Percentiles rank a stretch among this genome's conserved stretches.
phyloP scores from a whole-genome alignment of 805 yeast species.

The Metschnikowia peoriensis region DNA sequence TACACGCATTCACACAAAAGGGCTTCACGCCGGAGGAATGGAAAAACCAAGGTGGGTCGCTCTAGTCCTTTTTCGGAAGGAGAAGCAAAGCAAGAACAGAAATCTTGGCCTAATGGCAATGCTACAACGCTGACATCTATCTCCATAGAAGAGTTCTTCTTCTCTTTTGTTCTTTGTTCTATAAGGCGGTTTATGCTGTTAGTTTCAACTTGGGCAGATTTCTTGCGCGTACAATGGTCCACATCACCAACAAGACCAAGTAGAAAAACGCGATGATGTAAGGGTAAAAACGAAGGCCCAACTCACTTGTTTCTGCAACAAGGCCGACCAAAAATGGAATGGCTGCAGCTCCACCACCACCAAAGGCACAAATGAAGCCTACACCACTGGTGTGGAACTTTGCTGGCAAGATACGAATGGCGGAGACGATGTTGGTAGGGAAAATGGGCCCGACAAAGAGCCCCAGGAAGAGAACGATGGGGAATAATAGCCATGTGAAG shows the following conservation, averaged over 20 bases:
- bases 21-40: slow-evolving; percentile 88
- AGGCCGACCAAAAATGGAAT: slow-evolving; percentile 65
- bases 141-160: not conserved
- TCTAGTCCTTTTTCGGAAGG: not conserved
- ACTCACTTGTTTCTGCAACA: slow-evolving; percentile 33
- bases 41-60: slow-evolving; percentile 42
- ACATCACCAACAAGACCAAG: slow-evolving; percentile 23
- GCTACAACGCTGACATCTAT: not conserved
- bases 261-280: slow-evolving; percentile 27
- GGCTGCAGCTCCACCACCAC: slow-evolving; percentile 81
- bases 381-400: slow-evolving; percentile 62
- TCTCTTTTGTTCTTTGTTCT: not conserved
- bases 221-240: slow-evolving; percentile 20
- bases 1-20: slow-evolving; percentile 96
- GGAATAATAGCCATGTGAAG: slow-evolving; percentile 26
- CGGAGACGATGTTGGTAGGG: slow-evolving; percentile 68
- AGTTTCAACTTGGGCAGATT: slow-evolving; percentile 5
- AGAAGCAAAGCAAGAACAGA: not conserved
- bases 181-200: not conserved
- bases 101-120: not conserved
- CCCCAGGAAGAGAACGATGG: slow-evolving; percentile 43
- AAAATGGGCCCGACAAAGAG: slow-evolving; percentile 52
- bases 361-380: slow-evolving; percentile 74
- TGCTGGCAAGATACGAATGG: slow-evolving; percentile 61
- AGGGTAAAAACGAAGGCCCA: slow-evolving; percentile 35